Evolutionary conservation across 1,139 yeast species (phyloP).

Genomic region (Yamadazyma sp.): DNA sequence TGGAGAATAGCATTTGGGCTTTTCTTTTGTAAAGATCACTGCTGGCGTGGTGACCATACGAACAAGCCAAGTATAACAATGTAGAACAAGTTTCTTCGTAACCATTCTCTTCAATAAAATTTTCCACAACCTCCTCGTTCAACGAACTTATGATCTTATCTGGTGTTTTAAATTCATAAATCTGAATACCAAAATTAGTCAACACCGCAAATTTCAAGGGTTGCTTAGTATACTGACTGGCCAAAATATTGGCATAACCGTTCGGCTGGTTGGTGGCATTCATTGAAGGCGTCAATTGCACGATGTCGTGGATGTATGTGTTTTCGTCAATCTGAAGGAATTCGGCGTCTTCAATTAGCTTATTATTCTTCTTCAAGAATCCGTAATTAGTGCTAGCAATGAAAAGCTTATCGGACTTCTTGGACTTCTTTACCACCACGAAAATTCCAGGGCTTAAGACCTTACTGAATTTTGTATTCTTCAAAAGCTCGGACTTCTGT

Average conservation of each 20-base stretch:
- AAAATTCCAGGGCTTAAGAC: conserved; percentile 84
- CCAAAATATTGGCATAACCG: conserved; percentile 81
- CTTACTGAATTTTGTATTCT: conserved; percentile 47
- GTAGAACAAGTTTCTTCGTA: conserved; percentile 82
- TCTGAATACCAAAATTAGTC: conserved; percentile 75
- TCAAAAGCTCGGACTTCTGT: conserved; percentile 46
- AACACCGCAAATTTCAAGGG: conserved; percentile 75
- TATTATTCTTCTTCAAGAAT: conserved; percentile 65
- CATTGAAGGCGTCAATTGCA: conserved; percentile 67
- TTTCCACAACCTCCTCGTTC: conserved; percentile 55
- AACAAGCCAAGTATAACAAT: conserved; percentile 79
- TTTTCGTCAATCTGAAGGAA: conserved; percentile 50
- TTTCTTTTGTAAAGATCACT: conserved; percentile 48
- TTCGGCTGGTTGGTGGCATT: conserved; percentile 70
- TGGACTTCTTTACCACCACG: conserved; percentile 49
- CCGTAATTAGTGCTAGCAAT: conserved; percentile 85
- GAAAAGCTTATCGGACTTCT: conserved; percentile 55
- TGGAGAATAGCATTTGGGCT: conserved; percentile 52
- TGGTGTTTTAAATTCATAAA: conserved; percentile 77
- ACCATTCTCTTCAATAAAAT: conserved; percentile 50
- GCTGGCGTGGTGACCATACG: conserved; percentile 54
- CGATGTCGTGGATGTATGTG: conserved; percentile 65
- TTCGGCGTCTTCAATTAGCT: conserved; percentile 80
- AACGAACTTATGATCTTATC: conserved; percentile 72
- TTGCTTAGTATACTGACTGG: conserved; percentile 71